phyloP scores from a whole-genome alignment of 495 filamentous ascomycete genomes.

The Penicillium nucicola region DNA sequence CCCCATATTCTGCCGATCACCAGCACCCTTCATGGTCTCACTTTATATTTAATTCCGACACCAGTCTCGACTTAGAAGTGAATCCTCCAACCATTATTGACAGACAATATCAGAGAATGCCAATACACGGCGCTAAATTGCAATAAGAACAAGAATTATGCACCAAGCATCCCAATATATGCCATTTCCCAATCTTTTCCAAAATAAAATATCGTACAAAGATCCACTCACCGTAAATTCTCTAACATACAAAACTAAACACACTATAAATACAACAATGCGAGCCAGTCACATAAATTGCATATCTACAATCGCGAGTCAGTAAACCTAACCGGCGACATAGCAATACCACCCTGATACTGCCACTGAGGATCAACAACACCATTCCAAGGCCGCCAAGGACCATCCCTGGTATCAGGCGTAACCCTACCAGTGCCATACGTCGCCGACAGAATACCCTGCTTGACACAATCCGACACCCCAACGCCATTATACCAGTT shows the following conservation, averaged over 20 bases:
- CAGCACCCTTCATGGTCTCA: too few species aligned
- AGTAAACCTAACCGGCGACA: conserved; percentile 22
- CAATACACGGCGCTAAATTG: neutral
- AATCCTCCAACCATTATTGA: too few species aligned
- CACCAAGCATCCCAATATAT: neutral
- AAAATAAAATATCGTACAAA: neutral
- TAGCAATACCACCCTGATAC: conserved; percentile 36
- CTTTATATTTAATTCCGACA: too few species aligned
- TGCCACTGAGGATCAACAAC: conserved; percentile 23
- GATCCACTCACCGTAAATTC: neutral
- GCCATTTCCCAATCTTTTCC: neutral
- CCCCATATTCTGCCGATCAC: too few species aligned
- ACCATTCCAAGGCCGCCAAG: conserved; percentile 15
- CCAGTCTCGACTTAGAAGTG: too few species aligned
- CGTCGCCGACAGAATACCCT: conserved; percentile 35
- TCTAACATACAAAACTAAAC: neutral
- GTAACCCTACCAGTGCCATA: conserved; percentile 27
- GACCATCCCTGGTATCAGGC: conserved; percentile 25
- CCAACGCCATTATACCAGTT: conserved; percentile 67
- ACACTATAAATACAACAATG: neutral
- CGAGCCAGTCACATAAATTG: neutral
- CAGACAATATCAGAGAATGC: neutral
- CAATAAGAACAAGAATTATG: too few species aligned
- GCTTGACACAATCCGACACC: conserved; percentile 61
- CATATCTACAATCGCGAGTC: conserved; percentile 1